These are phyloP conservation scores for Chaetothyriales sp. DNA, from an alignment of 2,329 filamentous ascomycete genomes.

Conservation along the genomic window DNA sequence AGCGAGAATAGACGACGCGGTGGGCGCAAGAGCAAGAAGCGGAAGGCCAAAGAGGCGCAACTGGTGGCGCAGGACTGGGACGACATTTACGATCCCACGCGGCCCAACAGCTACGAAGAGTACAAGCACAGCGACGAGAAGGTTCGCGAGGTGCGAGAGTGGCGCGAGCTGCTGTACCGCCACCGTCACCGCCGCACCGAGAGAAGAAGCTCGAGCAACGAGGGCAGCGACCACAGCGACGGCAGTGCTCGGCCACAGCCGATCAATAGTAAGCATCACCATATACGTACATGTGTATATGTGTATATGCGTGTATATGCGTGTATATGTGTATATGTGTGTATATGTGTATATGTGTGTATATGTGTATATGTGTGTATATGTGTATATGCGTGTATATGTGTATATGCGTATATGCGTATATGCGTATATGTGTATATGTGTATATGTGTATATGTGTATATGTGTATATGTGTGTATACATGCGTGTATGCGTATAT, in stretches of 20 bases:
- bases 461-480: neutral
- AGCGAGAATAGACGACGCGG: constrained; percentile 58
- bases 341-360: constrained; percentile 2
- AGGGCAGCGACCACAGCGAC: constrained; percentile 38
- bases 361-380: constrained; percentile 1
- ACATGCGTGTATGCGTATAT: no score
- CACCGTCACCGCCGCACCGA: constrained; percentile 51
- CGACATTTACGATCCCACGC: constrained; percentile 72
- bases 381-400: constrained; percentile 2
- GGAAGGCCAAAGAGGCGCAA: constrained; percentile 52
- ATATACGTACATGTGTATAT: neutral
- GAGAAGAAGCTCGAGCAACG: constrained; percentile 30
- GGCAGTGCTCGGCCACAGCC: constrained; percentile 18
- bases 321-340: constrained; percentile 2
- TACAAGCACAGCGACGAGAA: constrained; percentile 77
- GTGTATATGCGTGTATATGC: constrained; percentile 1
- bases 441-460: neutral
- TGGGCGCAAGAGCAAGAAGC: constrained; percentile 57
- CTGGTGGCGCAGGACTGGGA: constrained; percentile 61
- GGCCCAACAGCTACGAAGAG: constrained; percentile 72
- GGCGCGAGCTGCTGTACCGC: constrained; percentile 69
- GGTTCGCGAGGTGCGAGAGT: constrained; percentile 64
- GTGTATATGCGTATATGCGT: neutral
- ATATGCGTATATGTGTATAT: neutral
- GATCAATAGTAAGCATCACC: constrained; percentile 32